Base-by-base conservation (phyloP, 1,284 basidiomycete species). In the Stereum hirsutum region DNA sequence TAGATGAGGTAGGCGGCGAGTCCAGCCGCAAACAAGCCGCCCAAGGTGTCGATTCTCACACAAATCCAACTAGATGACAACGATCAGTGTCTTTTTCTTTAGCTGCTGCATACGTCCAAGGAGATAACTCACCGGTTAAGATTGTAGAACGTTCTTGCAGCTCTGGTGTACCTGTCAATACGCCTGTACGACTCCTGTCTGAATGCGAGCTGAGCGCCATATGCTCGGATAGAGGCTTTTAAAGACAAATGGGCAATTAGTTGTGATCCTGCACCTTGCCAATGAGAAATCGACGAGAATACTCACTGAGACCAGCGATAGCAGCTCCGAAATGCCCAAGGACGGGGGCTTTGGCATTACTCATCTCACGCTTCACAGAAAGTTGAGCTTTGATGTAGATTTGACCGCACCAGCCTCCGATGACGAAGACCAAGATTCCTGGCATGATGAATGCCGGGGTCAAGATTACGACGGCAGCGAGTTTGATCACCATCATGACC, bases 361-460 rank as follows among this genome's bases (percentile, higher is more conserved):
- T 77, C 78, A 79, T 79, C 55, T 84, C 77, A n/a, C 80, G 70
- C 54, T 89, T 89, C 37, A 88, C 81, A 11, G 79, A 75, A 21
- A 89, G 64, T 57, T 89, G 86, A 14, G 79, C 78, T 52, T 76
- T 75, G 54, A 89, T 83, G 52, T 78, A 81, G 33, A 80, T 57
- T 45, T 64, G 63, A n/a, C 65, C 75, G 25, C 70, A 60, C 57
- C 65, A 62, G 6, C 58, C 68, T 19, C 75, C 78, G 5, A 75
- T 15, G 3, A 60, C 51, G 7, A 67, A 64, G 20, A 79, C 62
- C 44, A 59, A 12, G 11, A 64, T 39, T 8, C 66, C 65, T 4
- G 69, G 69, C n/a, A 68, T 31, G 17, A 63, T 35, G 54, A 72
- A 63, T 14, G 61, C 45, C 0, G 71, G 74, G 0, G 75, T 70